Percentiles rank a stretch among this genome's conserved stretches.
phyloP scores from a whole-genome alignment of 768 basidiomycete species.

The Suillus variegatus region DNA sequence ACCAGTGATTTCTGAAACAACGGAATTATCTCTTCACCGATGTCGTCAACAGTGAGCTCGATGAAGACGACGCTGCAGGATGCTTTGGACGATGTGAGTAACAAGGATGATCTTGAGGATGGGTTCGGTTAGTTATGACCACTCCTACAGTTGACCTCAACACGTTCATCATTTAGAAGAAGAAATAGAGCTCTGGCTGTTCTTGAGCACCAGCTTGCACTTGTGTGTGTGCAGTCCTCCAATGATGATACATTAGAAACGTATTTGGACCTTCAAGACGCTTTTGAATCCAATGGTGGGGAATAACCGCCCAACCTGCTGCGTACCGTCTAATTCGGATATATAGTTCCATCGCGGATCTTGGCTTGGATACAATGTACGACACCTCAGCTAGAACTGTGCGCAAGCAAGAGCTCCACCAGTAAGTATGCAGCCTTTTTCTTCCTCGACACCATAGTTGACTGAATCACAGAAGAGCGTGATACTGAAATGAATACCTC shows the following conservation, averaged over 20 bases:
- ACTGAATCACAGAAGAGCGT: constrained; percentile 36
- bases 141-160: constrained; percentile 57
- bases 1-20: not conserved
- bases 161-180: constrained; percentile 51
- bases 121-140: constrained; percentile 9
- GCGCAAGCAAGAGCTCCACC: constrained; percentile 45
- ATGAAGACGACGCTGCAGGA: constrained; percentile 56
- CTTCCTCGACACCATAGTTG: not conserved
- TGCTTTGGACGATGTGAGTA: constrained; percentile 68
- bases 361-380: constrained; percentile 61
- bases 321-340: constrained; percentile 12
- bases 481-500: constrained; percentile 50
- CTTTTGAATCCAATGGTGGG: constrained; percentile 84
- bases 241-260: constrained; percentile 46
- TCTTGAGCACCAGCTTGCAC: constrained; percentile 57
- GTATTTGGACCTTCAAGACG: constrained; percentile 71
- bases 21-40: not conserved
- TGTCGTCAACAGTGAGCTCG: constrained; percentile 14
- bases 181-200: constrained; percentile 56
- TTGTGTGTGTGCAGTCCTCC: constrained; percentile 45
- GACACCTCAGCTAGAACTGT: constrained; percentile 49
- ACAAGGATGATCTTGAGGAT: not conserved
- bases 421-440: constrained; percentile 36
- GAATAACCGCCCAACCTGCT: constrained; percentile 7
- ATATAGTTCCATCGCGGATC: constrained; percentile 67